These are phyloP conservation scores for Acacia melanoxylon DNA, from an alignment of 306 rosid species.

Conservation along the genomic window DNA sequence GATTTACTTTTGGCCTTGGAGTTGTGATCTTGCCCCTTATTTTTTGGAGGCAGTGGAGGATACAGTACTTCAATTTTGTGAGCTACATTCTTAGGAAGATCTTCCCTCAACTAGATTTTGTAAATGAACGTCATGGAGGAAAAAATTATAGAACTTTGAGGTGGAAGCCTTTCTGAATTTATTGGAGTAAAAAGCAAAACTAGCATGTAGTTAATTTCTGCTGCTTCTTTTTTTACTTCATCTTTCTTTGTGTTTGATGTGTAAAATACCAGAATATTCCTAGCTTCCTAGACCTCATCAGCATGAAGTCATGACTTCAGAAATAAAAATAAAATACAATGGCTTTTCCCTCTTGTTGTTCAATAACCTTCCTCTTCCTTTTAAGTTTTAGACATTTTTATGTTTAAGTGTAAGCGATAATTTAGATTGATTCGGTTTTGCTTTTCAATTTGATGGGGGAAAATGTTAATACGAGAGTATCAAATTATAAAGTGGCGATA, in stretches of 20 bases:
- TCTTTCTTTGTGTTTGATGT: neutral
- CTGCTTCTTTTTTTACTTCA: neutral
- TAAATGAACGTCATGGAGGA: neutral
- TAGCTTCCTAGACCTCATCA: neutral
- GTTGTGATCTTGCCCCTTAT: constrained; percentile 15
- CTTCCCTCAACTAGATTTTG: neutral
- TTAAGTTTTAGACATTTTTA: too few relatives aligned
- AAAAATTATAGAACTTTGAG: neutral
- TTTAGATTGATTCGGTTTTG: neutral
- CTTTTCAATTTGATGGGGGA: neutral
- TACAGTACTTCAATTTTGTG: neutral
- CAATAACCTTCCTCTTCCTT: neutral
- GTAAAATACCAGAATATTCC: neutral
- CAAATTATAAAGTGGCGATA: neutral
- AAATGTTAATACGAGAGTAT: neutral
- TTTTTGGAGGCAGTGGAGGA: constrained; percentile 29
- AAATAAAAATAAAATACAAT: neutral
- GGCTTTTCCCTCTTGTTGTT: neutral
- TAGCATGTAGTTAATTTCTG: neutral
- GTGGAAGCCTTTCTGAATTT: neutral
- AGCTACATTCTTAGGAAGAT: neutral
- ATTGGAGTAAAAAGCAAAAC: neutral
- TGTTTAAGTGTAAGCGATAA: neutral
- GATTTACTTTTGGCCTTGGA: constrained; percentile 24
- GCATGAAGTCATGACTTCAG: neutral